Evolutionary conservation across 2,329 filamentous ascomycete genomes (phyloP), one percentile per base, ranked within the genome.

Genomic region (Delphinella strobiligena): DNA sequence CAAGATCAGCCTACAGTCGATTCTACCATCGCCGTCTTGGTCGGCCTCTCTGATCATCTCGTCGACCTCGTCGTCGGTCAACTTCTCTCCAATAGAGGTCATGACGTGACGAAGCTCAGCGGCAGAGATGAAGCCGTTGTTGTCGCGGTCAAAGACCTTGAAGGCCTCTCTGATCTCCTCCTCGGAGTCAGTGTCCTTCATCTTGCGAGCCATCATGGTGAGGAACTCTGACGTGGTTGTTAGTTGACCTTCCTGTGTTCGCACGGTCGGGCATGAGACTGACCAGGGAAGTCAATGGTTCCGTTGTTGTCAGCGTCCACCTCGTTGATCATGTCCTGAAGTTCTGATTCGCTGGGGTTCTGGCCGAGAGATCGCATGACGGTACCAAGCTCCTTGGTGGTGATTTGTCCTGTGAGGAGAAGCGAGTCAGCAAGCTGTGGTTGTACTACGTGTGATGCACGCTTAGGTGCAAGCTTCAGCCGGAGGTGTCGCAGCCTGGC

Each of bases 321-420:
- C 59, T 80, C 75, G 61, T 75, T 76, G 62, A 79, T 75, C 64
- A 80, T 76, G 57, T 80, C 74, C 55, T 75, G 69, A 39, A 79
- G 65, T 60, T 80, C 75, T 41, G 69, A 67, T 47, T 75, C 71
- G 59, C 69, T 73, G 44, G 75, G 72, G 58, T 76, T 75, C 52
- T 77, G 70, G 52, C 74, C 74, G 30, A 79, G 71, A 42, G 71
- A 74, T 54, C 68, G 67, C 74, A 79, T 78, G 49, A 78, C 73
- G 38, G 70, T 71, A 54, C 74, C 74, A 39, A 79, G 67, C 59
- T 78, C 75, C 51, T 70, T 69, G 53, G 72, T 74, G 45, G 74
- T 77, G 63, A 79, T 78, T 56, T 75, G 71, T 46, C 74, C 74
- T 76, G 45, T 31, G 22, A 14, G 31, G 12, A 14, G 14, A n/a